A percentile compares a stretch with the other conserved stretches of the same genome.
These are phyloP conservation scores for Monosporascus sp. DNA, from an alignment of 2,329 filamentous ascomycete species.

Conservation along the genomic window DNA sequence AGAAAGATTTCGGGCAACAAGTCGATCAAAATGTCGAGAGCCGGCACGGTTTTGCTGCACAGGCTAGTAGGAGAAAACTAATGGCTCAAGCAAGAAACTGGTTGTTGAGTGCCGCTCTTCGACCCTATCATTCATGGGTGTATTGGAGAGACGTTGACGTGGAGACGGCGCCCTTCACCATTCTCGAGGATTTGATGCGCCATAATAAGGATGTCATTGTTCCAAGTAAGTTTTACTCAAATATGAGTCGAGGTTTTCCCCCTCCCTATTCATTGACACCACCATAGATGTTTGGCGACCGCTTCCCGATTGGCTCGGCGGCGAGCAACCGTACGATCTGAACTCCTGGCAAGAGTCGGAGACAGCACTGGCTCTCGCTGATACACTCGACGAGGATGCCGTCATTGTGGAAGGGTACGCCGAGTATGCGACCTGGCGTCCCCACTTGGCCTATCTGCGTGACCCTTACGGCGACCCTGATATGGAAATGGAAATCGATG, in stretches of 20 bases:
- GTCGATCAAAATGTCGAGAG: conserved; percentile 98
- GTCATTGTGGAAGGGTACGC: conserved; percentile 99
- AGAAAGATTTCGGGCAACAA: conserved; percentile 98
- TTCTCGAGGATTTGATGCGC: conserved; percentile 94
- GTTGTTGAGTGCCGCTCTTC: conserved; percentile 86
- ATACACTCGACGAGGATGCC: conserved; percentile 93
- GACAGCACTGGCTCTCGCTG: conserved; percentile 85
- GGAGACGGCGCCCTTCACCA: conserved; percentile 93
- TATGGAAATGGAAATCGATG: conserved; percentile 99
- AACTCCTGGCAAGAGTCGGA: conserved; percentile 99
- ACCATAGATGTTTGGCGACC: conserved; percentile 92
- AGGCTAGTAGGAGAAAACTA: conserved; percentile 86
- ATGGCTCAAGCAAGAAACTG: conserved; percentile 99
- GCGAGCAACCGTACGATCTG: conserved; percentile 95
- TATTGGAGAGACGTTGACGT: conserved; percentile 99
- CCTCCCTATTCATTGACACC: conserved; percentile 19
- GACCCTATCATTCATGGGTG: conserved; percentile 97
- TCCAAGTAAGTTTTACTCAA: conserved; percentile 68
- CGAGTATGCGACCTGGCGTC: conserved; percentile 97
- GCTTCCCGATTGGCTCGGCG: conserved; percentile 97
- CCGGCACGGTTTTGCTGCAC: conserved; percentile 92
- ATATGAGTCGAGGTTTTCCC: background rate
- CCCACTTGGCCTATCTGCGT: conserved; percentile 91
- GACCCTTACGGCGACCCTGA: conserved; percentile 97
- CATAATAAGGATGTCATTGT: conserved; percentile 99